phyloP scores from a whole-genome alignment of 805 yeast species.

The Ogataea philodendri region DNA sequence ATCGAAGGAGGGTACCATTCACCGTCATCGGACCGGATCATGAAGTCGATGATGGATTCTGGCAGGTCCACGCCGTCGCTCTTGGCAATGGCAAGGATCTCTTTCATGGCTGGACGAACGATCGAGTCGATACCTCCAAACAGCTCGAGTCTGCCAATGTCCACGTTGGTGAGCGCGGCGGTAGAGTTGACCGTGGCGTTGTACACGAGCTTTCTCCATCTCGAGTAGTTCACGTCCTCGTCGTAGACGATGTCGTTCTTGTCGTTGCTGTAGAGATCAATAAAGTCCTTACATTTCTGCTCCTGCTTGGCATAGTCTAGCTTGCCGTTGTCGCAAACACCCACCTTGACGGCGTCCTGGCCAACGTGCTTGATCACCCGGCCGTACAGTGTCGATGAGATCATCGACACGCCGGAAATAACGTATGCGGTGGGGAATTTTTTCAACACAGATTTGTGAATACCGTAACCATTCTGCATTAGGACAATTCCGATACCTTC shows the following conservation, averaged over 20 bases:
- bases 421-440: conserved; percentile 36
- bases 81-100: conserved; percentile 61
- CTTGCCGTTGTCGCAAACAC: conserved; percentile 37
- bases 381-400: conserved; percentile 34
- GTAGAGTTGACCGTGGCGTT: conserved; percentile 47
- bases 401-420: conserved; percentile 41
- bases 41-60: conserved; percentile 42
- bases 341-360: conserved; percentile 34
- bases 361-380: conserved; percentile 36
- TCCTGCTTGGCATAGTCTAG: conserved; percentile 28
- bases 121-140: conserved; percentile 43
- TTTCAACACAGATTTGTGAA: conserved; percentile 35
- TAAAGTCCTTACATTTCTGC: conserved; percentile 33
- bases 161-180: conserved; percentile 41
- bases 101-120: conserved; percentile 63
- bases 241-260: conserved; percentile 33
- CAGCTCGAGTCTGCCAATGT: conserved; percentile 44
- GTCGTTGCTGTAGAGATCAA: conserved; percentile 35
- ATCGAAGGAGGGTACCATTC: conserved; percentile 46
- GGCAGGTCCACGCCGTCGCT: conserved; percentile 62
- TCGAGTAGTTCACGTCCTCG: conserved; percentile 37
- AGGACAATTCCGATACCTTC: conserved; percentile 36
- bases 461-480: conserved; percentile 41
- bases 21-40: conserved; percentile 53
- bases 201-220: conserved; percentile 49